phyloP scores from a whole-genome alignment of 2,329 filamentous ascomycete species.

The Pseudopithomyces maydicus region DNA sequence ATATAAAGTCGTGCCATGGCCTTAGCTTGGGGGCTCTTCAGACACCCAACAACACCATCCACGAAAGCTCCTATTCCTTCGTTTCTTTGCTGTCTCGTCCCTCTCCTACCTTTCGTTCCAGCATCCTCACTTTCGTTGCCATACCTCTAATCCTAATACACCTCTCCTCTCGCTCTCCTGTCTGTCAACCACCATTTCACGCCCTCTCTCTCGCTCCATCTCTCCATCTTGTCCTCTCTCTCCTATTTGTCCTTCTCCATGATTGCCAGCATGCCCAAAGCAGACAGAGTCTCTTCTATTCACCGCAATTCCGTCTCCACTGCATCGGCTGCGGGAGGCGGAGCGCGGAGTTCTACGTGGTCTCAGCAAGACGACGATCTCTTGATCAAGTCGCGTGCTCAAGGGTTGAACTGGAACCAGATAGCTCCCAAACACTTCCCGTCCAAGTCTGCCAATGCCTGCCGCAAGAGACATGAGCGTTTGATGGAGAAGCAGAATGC shows the following conservation, averaged over 20 bases:
- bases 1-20: slow-evolving; percentile 37
- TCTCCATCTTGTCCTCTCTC: slow-evolving; percentile 18
- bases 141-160: slow-evolving; percentile 38
- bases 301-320: slow-evolving; percentile 39
- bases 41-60: slow-evolving; percentile 30
- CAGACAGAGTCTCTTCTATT: slow-evolving; percentile 39
- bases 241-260: slow-evolving; percentile 24
- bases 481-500: slow-evolving; percentile 75
- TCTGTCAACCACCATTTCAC: slow-evolving; percentile 10
- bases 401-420: slow-evolving; percentile 81
- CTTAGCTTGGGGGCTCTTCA: slow-evolving; percentile 19
- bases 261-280: slow-evolving; percentile 52
- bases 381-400: slow-evolving; percentile 71
- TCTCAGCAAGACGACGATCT: slow-evolving; percentile 74
- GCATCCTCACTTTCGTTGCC: slow-evolving; percentile 34
- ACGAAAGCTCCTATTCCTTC: slow-evolving; percentile 36
- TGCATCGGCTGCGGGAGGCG: slow-evolving; percentile 32
- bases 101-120: slow-evolving; percentile 40
- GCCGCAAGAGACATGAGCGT: slow-evolving; percentile 85
- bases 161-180: slow-evolving; percentile 26
- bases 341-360: slow-evolving; percentile 61
- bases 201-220: slow-evolving; percentile 16
- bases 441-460: slow-evolving; percentile 78
- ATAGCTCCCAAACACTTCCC: slow-evolving; percentile 80
- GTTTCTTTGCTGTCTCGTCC: slow-evolving; percentile 36